A percentile compares a stretch with the other conserved stretches of the same genome.
These are phyloP conservation scores for Xerocomellus dryophilus DNA, from an alignment of 768 basidiomycete genomes.

Conservation along the genomic window DNA sequence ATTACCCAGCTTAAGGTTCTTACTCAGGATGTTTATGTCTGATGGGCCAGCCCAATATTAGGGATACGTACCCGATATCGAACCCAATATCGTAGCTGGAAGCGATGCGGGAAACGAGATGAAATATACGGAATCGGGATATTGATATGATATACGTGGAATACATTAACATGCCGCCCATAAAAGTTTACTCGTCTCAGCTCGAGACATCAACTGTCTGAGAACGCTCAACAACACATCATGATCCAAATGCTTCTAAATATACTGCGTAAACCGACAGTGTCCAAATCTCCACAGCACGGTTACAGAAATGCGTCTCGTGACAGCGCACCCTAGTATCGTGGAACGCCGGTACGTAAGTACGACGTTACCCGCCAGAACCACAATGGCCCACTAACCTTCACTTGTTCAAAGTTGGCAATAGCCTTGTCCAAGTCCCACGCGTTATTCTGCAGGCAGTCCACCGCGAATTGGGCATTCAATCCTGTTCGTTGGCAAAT, in stretches of 20 bases:
- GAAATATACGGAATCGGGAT: constrained; percentile 19
- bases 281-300: constrained; percentile 15
- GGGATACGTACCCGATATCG: constrained; percentile 19
- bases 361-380: constrained; percentile 6
- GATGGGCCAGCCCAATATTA: constrained; percentile 20
- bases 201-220: neutral
- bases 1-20: constrained; percentile 14
- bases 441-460: constrained; percentile 79
- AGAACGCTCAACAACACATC: neutral
- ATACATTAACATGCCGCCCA: constrained; percentile 22
- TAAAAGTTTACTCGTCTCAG: neutral
- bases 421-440: constrained; percentile 83
- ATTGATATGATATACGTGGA: constrained; percentile 24
- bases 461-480: constrained; percentile 74
- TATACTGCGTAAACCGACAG: constrained; percentile 15
- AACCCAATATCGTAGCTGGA: constrained; percentile 17
- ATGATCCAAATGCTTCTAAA: constrained; percentile 8
- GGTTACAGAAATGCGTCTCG: constrained; percentile 53
- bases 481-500: constrained; percentile 72
- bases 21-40: constrained; percentile 17
- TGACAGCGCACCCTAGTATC: constrained; percentile 46
- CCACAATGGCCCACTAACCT: constrained; percentile 46
- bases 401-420: constrained; percentile 84
- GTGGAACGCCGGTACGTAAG: constrained; percentile 26
- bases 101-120: constrained; percentile 15